Evolutionary conservation across 768 basidiomycete genomes (phyloP).

Genomic region (Erythrobasidium yunnanense): DNA sequence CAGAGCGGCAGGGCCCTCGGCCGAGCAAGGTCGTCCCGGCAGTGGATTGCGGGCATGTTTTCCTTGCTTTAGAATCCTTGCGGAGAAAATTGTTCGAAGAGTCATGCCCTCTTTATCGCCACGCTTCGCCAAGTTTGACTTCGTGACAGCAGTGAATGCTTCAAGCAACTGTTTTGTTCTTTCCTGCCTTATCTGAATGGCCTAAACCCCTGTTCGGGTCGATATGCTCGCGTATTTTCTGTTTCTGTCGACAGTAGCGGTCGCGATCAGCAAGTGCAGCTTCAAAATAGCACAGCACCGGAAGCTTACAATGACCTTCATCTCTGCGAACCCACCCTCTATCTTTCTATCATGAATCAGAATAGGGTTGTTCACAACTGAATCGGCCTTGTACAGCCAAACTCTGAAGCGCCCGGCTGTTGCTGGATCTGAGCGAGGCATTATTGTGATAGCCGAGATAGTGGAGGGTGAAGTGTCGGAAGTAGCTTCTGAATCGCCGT

Average conservation of each 20-base stretch:
- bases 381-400: slow-evolving; percentile 60
- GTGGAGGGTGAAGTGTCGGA: slow-evolving; percentile 57
- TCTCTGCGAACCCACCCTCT: slow-evolving; percentile 84
- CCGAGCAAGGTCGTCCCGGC: too few relatives aligned
- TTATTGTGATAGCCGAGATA: slow-evolving; percentile 35
- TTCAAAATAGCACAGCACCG: not conserved
- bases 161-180: too few relatives aligned
- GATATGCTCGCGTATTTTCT: slow-evolving; percentile 68
- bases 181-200: slow-evolving; percentile 60
- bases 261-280: not conserved
- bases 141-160: too few relatives aligned
- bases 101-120: too few relatives aligned
- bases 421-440: slow-evolving; percentile 39
- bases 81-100: too few relatives aligned
- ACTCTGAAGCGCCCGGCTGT: slow-evolving; percentile 83
- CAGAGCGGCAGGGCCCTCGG: too few relatives aligned
- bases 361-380: slow-evolving; percentile 35
- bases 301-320: slow-evolving; percentile 61
- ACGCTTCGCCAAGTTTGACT: too few relatives aligned
- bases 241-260: slow-evolving; percentile 64
- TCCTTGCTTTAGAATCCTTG: too few relatives aligned
- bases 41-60: too few relatives aligned
- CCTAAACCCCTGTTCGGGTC: slow-evolving; percentile 73
- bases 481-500: slow-evolving; percentile 55
- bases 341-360: slow-evolving; percentile 82